Evolutionary conservation across 148 eudicot species (phyloP), one percentile per base, ranked within the genome.

Genomic region (Persicaria maculosa): DNA sequence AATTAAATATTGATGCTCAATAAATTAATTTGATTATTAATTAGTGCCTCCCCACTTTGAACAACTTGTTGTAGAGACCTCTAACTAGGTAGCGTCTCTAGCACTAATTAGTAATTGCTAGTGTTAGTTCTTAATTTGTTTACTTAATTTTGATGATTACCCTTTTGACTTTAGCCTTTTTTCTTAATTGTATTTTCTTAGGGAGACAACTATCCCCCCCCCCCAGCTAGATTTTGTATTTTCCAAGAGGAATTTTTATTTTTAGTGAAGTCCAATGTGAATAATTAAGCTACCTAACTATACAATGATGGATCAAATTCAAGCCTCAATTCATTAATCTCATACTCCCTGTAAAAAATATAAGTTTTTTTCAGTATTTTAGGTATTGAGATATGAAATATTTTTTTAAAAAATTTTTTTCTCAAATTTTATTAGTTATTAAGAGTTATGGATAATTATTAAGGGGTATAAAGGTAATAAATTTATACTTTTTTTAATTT

Each of bases 101-200:
- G 58, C 70, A 65, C 70, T 65, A 36, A 65, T 65, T 43, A 59
- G 40, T 31, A 31, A 31, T 31, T 31, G 40, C 40, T 36, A 53
- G 52, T 48, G 52, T 25, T 65, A 46, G 74, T 72, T 55, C 40
- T 31, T 71, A 47, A 17, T 20, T 71, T 44, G 71, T 55, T 74
- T 58, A 50, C 71, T 80, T 75, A 62, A 74, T 52, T 65, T 74
- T 81, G 16, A 78, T 80, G 72, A 71, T 81, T 83, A n/a, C 74
- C 76, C 79, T 79, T 86, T 86, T 86, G 87, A 87, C 90, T 81
- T 77, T 84, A 81, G 83, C 81, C 86, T 82, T 86, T 83, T 81
- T 84, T 86, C 46, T 12, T 65, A 43, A 65, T 40, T 40, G 43
- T 65, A 65, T 57, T 65, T 65, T 36, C 47, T 65, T 80, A 67